phyloP scores from a whole-genome alignment of 345 rosid species.

The Aegle marmelos region DNA sequence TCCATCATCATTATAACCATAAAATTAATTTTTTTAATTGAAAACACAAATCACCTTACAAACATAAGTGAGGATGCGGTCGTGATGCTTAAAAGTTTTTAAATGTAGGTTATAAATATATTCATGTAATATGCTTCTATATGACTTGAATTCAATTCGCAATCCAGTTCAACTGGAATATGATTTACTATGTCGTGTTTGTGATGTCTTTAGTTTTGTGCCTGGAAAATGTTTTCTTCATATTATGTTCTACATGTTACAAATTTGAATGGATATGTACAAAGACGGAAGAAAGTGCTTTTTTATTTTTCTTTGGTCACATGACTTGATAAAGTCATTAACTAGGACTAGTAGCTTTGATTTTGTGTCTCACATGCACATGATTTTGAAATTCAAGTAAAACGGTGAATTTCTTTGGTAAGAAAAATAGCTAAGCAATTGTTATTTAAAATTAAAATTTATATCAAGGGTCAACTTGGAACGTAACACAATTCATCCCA shows the following conservation, averaged over 20 bases:
- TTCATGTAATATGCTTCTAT: not conserved
- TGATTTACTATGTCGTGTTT: conserved; percentile 3
- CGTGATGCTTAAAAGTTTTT: not conserved
- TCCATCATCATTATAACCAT: too few species aligned
- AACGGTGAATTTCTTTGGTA: not conserved
- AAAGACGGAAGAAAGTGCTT: too few species aligned
- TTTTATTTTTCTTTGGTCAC: too few species aligned
- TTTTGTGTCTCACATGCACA: not conserved
- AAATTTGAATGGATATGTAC: not conserved
- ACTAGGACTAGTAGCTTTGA: not conserved
- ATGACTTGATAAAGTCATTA: too few species aligned
- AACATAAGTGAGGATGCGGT: not conserved
- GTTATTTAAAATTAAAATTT: not conserved
- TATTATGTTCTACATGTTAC: not conserved
- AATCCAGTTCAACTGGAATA: conserved; percentile 11
- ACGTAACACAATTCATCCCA: conserved; percentile 7
- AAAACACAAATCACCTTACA: too few species aligned
- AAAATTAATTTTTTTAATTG: too few species aligned
- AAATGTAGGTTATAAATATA: not conserved
- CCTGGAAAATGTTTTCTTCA: not conserved
- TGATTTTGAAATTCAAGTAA: not conserved
- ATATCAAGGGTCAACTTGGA: conserved; percentile 3
- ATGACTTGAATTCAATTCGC: not conserved
- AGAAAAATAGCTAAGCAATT: not conserved
- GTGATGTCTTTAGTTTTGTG: conserved; percentile 7